Evolutionary conservation across 2,329 filamentous ascomycete species (phyloP).

Genomic region (Exophiala bonariae): DNA sequence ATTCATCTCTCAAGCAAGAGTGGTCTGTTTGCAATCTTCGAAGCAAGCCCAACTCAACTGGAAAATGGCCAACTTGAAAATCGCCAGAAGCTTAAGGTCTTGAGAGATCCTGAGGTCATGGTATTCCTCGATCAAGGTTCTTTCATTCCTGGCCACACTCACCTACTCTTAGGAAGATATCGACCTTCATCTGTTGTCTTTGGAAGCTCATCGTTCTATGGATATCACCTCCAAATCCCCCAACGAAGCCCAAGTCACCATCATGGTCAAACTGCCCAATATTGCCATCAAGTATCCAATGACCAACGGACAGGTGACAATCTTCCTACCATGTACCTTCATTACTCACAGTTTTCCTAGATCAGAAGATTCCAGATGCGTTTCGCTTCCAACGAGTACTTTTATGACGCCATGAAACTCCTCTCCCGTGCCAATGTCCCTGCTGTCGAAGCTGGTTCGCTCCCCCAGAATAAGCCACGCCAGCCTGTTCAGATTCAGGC

Average conservation of each 20-base stretch:
- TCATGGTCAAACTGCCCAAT: slow-evolving; percentile 46
- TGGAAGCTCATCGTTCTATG: slow-evolving; percentile 27
- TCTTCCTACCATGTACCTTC: slow-evolving; percentile 15
- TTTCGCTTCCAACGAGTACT: slow-evolving; percentile 41
- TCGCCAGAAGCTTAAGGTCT: slow-evolving; percentile 35
- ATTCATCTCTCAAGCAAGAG: slow-evolving; percentile 41
- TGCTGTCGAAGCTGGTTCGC: slow-evolving; percentile 40
- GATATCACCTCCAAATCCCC: slow-evolving; percentile 8
- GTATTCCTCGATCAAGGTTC: slow-evolving; percentile 30
- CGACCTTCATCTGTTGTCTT: slow-evolving; percentile 37
- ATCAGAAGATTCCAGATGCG: slow-evolving; percentile 47
- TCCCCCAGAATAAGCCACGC: slow-evolving; percentile 26
- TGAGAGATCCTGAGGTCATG: slow-evolving; percentile 36
- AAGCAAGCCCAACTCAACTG: slow-evolving; percentile 28
- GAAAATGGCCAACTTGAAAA: slow-evolving; percentile 24
- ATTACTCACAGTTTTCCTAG: slow-evolving; percentile 32
- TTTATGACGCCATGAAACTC: slow-evolving; percentile 41
- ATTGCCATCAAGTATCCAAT: slow-evolving; percentile 46
- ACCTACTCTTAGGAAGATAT: slow-evolving; percentile 40
- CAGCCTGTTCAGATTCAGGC: slow-evolving; percentile 1
- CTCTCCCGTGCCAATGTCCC: slow-evolving; percentile 43
- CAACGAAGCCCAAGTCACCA: slow-evolving; percentile 35
- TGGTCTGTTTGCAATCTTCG: slow-evolving; percentile 38
- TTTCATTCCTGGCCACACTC: neutral
- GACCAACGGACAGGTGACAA: slow-evolving; percentile 32